Percentiles rank a stretch among this genome's conserved stretches.
Evolutionary conservation across 176 grass and related monocot genomes (phyloP).

Genomic region (Oryza nivara): DNA sequence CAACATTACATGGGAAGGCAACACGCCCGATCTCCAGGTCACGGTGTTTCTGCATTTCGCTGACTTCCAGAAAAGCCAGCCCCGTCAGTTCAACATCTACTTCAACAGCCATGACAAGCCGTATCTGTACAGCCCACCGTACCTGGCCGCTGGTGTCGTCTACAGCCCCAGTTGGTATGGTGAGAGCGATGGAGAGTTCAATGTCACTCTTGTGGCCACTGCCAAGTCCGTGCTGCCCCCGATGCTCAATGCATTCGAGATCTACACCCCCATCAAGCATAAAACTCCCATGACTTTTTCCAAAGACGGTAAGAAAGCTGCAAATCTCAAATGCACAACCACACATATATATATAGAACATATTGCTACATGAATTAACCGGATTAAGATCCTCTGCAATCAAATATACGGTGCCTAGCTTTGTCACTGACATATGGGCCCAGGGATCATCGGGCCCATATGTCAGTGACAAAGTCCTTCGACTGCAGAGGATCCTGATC

Average conservation of each 20-base stretch:
- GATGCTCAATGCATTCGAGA: constrained; percentile 33
- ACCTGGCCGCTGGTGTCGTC: background rate
- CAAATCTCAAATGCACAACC: too few relatives aligned
- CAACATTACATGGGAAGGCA: too few relatives aligned
- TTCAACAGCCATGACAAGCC: background rate
- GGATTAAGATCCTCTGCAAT: too few relatives aligned
- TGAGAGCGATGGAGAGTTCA: background rate
- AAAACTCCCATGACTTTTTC: background rate
- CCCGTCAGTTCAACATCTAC: background rate
- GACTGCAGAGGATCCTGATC: too few relatives aligned
- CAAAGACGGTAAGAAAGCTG: constrained; percentile 21
- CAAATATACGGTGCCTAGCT: too few relatives aligned
- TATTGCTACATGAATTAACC: too few relatives aligned
- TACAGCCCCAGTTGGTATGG: background rate
- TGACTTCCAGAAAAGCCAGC: constrained; percentile 1
- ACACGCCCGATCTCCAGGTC: too few relatives aligned
- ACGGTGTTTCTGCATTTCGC: background rate
- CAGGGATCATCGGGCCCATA: too few relatives aligned
- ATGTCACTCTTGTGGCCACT: background rate
- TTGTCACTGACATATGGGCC: too few relatives aligned
- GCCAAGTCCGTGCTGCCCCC: constrained; percentile 17
- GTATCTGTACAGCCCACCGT: background rate
- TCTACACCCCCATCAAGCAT: background rate
- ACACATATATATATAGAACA: too few relatives aligned
- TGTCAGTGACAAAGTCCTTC: too few relatives aligned